Percentiles rank a stretch among this genome's conserved stretches.
phyloP scores from a whole-genome alignment of 441 rosid species.

The Melastoma candidum region DNA sequence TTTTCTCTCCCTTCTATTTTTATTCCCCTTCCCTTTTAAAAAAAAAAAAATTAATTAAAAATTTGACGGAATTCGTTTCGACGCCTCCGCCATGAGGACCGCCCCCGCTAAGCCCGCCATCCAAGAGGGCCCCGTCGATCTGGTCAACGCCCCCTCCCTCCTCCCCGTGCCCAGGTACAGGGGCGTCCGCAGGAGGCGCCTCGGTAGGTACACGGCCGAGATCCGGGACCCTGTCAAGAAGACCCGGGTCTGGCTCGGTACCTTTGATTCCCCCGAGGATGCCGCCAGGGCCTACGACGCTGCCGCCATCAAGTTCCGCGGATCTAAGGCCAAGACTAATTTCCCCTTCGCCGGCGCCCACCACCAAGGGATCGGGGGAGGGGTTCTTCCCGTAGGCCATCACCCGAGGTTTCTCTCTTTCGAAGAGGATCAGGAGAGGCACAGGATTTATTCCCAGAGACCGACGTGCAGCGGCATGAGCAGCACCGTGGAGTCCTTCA shows the following conservation, averaged over 20 bases:
- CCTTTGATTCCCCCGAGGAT: constrained; percentile 71
- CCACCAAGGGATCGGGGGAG: no score
- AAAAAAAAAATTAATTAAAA: no score
- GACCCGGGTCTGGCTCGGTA: constrained; percentile 81
- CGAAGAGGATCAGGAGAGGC: constrained; percentile 20
- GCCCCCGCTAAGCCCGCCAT: no score
- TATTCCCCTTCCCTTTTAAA: no score
- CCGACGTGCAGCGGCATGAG: constrained; percentile 87
- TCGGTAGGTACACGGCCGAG: constrained; percentile 85
- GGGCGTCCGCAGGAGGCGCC: constrained; percentile 76
- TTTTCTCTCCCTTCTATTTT: no score
- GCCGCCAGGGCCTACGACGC: constrained; percentile 81
- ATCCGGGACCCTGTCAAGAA: constrained; percentile 83
- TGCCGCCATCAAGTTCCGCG: constrained; percentile 67
- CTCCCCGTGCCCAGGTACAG: constrained; percentile 42
- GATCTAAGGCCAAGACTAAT: constrained; percentile 75
- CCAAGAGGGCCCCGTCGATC: no score
- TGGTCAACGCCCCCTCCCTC: no score
- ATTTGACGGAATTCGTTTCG: no score
- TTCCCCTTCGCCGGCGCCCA: constrained; percentile 23
- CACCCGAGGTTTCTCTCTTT: constrained; percentile 7
- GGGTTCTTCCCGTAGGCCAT: constrained; percentile 25
- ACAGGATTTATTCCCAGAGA: constrained; percentile 36
- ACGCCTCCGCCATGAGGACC: no score
- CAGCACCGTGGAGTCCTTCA: constrained; percentile 91